These are phyloP conservation scores for Adansonia digitata DNA, from an alignment of 345 rosid genomes.

Conservation along the genomic window DNA sequence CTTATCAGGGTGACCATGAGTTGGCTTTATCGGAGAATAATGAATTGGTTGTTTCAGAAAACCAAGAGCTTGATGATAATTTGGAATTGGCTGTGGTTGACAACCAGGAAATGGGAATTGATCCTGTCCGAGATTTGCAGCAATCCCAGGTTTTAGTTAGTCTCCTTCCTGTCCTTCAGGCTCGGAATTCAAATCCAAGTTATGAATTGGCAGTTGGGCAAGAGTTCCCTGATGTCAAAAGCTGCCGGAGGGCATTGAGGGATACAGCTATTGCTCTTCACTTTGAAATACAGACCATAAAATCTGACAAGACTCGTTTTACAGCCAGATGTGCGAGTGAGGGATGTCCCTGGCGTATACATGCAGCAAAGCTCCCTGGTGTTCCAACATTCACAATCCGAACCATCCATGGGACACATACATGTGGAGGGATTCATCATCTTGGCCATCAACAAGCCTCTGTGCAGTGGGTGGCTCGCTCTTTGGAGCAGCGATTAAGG, in stretches of 20 bases:
- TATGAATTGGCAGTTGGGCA: conserved; percentile 82
- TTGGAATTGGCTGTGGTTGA: conserved; percentile 53
- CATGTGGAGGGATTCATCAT: conserved; percentile 89
- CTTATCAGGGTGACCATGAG: conserved; percentile 46
- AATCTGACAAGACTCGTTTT: conserved; percentile 94
- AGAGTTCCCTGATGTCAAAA: conserved; percentile 95
- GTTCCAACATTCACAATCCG: conserved; percentile 94
- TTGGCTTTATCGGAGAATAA: conserved; percentile 52
- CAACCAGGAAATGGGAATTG: conserved; percentile 59
- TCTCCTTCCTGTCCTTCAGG: conserved; percentile 56
- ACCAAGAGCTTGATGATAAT: conserved; percentile 69
- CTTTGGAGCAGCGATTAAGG: conserved; percentile 83
- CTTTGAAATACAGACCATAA: conserved; percentile 93
- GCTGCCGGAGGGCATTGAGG: conserved; percentile 93
- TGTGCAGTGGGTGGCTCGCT: conserved; percentile 95
- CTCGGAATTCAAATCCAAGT: conserved; percentile 47
- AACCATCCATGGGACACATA: conserved; percentile 77
- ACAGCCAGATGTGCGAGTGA: conserved; percentile 95
- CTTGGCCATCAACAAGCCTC: conserved; percentile 99
- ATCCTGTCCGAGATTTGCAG: conserved; percentile 34
- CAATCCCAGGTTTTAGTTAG: conserved; percentile 39
- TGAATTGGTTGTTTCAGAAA: conserved; percentile 59
- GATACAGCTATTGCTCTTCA: conserved; percentile 96
- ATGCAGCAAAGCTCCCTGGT: conserved; percentile 96
- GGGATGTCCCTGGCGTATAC: conserved; percentile 97